Evolutionary conservation across 2,329 filamentous ascomycete genomes (phyloP).

Genomic region (Chaetomiaceae sp.): DNA sequence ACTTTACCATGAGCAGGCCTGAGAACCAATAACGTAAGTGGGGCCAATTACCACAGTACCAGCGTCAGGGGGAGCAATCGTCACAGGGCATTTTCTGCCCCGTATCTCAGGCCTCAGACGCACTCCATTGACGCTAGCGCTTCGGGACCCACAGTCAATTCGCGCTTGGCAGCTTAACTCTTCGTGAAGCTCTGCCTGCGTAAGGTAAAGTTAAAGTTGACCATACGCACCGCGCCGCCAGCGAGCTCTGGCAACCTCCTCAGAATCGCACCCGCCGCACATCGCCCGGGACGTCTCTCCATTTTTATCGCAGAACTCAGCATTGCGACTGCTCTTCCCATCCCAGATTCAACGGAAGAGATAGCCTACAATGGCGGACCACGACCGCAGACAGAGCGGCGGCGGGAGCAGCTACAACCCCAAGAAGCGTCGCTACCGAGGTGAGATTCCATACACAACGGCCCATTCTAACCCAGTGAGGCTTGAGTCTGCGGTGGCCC

Average conservation of each 20-base stretch:
- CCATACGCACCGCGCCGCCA: neutral
- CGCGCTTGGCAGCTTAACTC: constrained; percentile 13
- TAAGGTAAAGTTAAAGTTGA: no score
- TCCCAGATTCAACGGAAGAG: neutral
- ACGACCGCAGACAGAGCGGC: constrained; percentile 47
- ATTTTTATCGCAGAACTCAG: no score
- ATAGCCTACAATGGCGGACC: constrained; percentile 44
- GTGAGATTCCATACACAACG: no score
- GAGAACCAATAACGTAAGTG: no score
- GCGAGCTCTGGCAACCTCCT: neutral
- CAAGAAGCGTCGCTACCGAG: constrained; percentile 75
- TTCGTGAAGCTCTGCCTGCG: constrained; percentile 1
- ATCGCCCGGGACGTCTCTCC: no score
- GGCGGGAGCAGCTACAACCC: constrained; percentile 50
- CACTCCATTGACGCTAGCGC: neutral
- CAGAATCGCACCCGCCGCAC: neutral
- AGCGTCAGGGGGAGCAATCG: neutral
- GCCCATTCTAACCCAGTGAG: no score
- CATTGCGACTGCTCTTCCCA: neutral
- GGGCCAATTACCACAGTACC: neutral
- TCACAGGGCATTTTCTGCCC: neutral
- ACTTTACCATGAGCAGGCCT: no score
- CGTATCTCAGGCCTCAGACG: neutral
- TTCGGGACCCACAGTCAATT: constrained; percentile 9
- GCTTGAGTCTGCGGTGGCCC: no score